Percentiles rank a stretch among this genome's conserved stretches.
phyloP scores from a whole-genome alignment of 2,329 filamentous ascomycete species.

The Diplodia mutila region DNA sequence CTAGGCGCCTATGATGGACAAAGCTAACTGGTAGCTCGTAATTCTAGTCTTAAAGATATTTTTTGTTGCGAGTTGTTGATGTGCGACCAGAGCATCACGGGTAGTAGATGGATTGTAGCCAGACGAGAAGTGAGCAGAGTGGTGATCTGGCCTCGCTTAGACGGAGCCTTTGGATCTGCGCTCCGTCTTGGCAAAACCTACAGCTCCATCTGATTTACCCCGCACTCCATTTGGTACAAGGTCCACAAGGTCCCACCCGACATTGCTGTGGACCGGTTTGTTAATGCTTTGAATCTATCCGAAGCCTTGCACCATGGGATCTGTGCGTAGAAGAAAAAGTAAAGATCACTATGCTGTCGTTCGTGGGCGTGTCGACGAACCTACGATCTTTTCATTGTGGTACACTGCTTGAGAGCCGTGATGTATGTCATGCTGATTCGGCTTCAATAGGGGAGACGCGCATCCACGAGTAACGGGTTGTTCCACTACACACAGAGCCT shows the following conservation, averaged over 20 bases:
- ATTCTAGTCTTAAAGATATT: too few species aligned
- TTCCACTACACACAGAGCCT: not conserved
- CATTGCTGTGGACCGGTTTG: not conserved
- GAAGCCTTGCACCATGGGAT: not conserved
- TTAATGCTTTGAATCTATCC: not conserved
- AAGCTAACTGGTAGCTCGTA: too few species aligned
- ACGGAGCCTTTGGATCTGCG: not conserved
- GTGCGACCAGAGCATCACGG: not conserved
- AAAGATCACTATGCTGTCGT: not conserved
- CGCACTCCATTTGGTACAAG: too few species aligned
- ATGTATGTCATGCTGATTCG: not conserved
- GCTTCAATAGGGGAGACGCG: not conserved
- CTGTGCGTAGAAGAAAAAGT: not conserved
- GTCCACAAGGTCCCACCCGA: not conserved
- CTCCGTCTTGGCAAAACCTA: not conserved
- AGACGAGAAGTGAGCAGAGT: not conserved
- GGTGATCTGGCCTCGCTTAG: constrained; percentile 2
- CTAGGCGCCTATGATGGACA: too few species aligned
- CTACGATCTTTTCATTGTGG: not conserved
- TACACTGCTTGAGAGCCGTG: not conserved
- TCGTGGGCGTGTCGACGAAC: not conserved
- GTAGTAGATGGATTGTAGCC: not conserved
- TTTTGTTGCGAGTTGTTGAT: not conserved
- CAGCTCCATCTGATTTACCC: not conserved
- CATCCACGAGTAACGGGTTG: not conserved